These are phyloP conservation scores for Hawksworthiomyces lignivorus DNA, from an alignment of 2,329 filamentous ascomycete species.

Conservation along the genomic window DNA sequence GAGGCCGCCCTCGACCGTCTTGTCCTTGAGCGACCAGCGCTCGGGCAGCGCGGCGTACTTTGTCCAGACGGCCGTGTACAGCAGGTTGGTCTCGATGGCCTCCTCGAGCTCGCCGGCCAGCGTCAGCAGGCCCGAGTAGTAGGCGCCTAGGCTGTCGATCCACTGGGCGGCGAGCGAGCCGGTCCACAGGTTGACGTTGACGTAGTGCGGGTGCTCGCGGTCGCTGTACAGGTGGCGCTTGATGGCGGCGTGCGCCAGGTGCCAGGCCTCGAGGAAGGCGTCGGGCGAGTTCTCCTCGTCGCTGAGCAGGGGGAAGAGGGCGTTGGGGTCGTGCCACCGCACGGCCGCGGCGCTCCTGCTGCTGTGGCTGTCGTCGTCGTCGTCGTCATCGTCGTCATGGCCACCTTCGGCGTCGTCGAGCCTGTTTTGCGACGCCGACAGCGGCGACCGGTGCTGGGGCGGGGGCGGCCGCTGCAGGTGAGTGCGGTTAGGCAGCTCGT, in stretches of 20 bases:
- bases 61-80: slow-evolving; percentile 92
- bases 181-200: slow-evolving; percentile 81
- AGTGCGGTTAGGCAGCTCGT: slow-evolving; percentile 48
- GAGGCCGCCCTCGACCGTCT: slow-evolving; percentile 76
- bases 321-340: slow-evolving; percentile 55
- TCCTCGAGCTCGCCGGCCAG: slow-evolving; percentile 86
- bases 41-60: slow-evolving; percentile 91
- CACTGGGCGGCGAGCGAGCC: slow-evolving; percentile 85
- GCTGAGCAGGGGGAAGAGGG: slow-evolving; percentile 51
- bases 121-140: slow-evolving; percentile 82
- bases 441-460: no score
- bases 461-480: slow-evolving; percentile 6
- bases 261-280: slow-evolving; percentile 75
- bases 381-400: no score
- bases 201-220: slow-evolving; percentile 80
- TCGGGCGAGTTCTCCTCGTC: slow-evolving; percentile 64
- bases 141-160: slow-evolving; percentile 94
- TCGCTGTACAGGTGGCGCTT: slow-evolving; percentile 86
- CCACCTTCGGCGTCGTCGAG: no score
- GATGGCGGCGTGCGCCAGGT: slow-evolving; percentile 77
- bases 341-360: slow-evolving; percentile 24
- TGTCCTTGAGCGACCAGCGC: slow-evolving; percentile 81
- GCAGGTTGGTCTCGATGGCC: slow-evolving; percentile 79
- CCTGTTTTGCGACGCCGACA: no score
- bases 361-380: no score